Percentiles rank a stretch among this genome's conserved stretches.
phyloP scores from a whole-genome alignment of 495 filamentous ascomycete genomes.

The Lasiosphaeria ovina region DNA sequence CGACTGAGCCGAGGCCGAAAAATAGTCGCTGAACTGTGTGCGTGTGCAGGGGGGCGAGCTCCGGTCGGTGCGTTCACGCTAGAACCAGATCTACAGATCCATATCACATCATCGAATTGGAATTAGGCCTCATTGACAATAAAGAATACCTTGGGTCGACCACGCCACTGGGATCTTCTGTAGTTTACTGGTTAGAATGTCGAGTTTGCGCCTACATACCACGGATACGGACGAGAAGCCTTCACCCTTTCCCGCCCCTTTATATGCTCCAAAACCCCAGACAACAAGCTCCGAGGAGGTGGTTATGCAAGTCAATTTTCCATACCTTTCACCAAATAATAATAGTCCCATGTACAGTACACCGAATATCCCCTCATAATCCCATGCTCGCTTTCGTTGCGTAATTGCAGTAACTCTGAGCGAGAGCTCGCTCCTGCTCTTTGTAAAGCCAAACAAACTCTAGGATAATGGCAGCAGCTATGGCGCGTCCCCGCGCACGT shows the following conservation, averaged over 20 bases:
- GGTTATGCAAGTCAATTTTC: constrained; percentile 1
- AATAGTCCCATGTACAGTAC: constrained; percentile 13
- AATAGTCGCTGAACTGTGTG: not conserved
- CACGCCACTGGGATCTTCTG: too few species aligned
- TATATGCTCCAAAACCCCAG: not conserved
- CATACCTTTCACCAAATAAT: not conserved
- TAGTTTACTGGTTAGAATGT: too few species aligned
- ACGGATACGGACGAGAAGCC: too few species aligned
- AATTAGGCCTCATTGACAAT: too few species aligned
- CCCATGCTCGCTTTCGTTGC: constrained; percentile 30
- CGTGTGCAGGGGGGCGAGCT: too few species aligned
- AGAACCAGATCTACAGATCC: too few species aligned
- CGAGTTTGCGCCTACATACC: too few species aligned
- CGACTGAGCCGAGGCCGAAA: not conserved
- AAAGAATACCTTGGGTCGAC: too few species aligned
- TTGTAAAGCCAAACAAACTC: constrained; percentile 15
- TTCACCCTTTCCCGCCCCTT: too few species aligned
- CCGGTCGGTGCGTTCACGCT: too few species aligned
- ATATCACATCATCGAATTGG: too few species aligned
- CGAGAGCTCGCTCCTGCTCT: constrained; percentile 18
- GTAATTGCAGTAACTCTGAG: constrained; percentile 15
- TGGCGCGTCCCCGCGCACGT: not conserved
- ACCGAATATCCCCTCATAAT: constrained; percentile 21
- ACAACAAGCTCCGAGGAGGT: not conserved
- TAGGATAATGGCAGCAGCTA: constrained; percentile 2